These are phyloP conservation scores for Zhuliangozyma parablackwelliae DNA, from an alignment of 1,139 yeast species.

Conservation along the genomic window DNA sequence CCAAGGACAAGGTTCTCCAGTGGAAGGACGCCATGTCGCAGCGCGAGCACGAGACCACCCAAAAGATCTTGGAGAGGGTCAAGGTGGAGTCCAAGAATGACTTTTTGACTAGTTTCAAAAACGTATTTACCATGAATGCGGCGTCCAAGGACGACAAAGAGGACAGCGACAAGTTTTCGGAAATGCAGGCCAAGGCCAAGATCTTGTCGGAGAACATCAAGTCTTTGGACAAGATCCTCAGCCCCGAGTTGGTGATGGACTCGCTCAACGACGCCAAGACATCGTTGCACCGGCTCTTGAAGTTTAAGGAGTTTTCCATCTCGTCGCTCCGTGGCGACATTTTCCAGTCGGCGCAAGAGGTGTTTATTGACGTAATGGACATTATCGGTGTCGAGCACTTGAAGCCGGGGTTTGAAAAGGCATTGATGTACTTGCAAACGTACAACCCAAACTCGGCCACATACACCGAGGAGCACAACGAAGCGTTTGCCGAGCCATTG, in stretches of 20 bases:
- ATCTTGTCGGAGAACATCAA: slow-evolving; percentile 42
- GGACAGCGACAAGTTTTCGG: slow-evolving; percentile 27
- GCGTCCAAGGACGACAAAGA: slow-evolving; percentile 7
- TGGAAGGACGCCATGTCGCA: slow-evolving; percentile 35
- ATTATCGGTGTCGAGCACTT: slow-evolving; percentile 71
- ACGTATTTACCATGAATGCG: slow-evolving; percentile 47
- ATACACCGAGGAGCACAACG: slow-evolving; percentile 10
- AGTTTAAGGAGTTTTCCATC: slow-evolving; percentile 32
- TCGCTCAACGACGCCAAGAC: slow-evolving; percentile 37
- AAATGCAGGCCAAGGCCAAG: slow-evolving; percentile 41
- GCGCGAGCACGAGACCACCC: slow-evolving; percentile 39
- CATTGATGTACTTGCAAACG: slow-evolving; percentile 61
- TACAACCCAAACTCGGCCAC: slow-evolving; percentile 54
- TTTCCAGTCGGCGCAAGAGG: slow-evolving; percentile 41
- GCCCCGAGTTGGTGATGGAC: slow-evolving; percentile 37
- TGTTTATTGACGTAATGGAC: slow-evolving; percentile 64
- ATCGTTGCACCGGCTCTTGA: slow-evolving; percentile 29
- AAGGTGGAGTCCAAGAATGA: slow-evolving; percentile 41
- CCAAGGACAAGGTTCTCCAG: slow-evolving; percentile 22
- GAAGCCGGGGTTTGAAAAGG: slow-evolving; percentile 77
- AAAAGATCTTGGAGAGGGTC: slow-evolving; percentile 37
- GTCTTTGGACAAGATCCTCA: slow-evolving; percentile 35
- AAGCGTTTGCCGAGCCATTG: slow-evolving; percentile 65
- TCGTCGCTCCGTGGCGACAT: slow-evolving; percentile 28
- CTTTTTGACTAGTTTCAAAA: slow-evolving; percentile 56